Percentiles rank a stretch among this genome's conserved stretches.
Evolutionary conservation across 768 basidiomycete genomes (phyloP).

Genomic region (Russula griseocarnosa): DNA sequence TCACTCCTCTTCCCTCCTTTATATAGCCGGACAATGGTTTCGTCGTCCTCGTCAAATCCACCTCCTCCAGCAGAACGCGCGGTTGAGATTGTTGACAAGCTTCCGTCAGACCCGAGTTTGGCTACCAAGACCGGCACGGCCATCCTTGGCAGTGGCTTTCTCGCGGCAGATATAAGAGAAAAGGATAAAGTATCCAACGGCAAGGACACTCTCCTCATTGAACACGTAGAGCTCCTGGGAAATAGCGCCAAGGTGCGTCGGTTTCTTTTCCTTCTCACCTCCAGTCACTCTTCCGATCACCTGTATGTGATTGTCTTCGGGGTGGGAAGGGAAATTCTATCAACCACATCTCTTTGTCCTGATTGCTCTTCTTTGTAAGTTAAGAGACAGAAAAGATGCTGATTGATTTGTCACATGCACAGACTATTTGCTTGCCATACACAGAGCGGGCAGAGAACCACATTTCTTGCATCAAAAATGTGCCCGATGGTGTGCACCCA

Average conservation of each 20-base stretch:
- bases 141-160: slow-evolving; percentile 80
- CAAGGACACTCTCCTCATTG: slow-evolving; percentile 84
- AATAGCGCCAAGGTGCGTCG: slow-evolving; percentile 72
- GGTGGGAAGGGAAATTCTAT: background rate
- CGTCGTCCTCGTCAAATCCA: slow-evolving; percentile 55
- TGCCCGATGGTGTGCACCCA: slow-evolving; percentile 75
- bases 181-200: slow-evolving; percentile 98
- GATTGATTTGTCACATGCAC: slow-evolving; percentile 8
- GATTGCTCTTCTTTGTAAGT: background rate
- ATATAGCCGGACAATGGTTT: slow-evolving; percentile 16
- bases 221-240: slow-evolving; percentile 76
- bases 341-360: background rate
- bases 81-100: slow-evolving; percentile 81
- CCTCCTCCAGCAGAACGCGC: slow-evolving; percentile 82
- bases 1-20: too few species aligned
- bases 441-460: slow-evolving; percentile 87
- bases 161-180: slow-evolving; percentile 88
- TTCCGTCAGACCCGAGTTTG: slow-evolving; percentile 79
- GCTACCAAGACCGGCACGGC: slow-evolving; percentile 94
- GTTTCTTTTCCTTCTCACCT: background rate
- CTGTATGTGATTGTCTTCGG: background rate
- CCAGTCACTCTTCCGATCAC: background rate
- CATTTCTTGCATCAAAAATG: slow-evolving; percentile 74
- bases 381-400: background rate
- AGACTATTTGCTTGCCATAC: slow-evolving; percentile 85